Base-by-base conservation (phyloP, 2,329 filamentous ascomycete genomes). In the Rhynchosporium secalis region DNA sequence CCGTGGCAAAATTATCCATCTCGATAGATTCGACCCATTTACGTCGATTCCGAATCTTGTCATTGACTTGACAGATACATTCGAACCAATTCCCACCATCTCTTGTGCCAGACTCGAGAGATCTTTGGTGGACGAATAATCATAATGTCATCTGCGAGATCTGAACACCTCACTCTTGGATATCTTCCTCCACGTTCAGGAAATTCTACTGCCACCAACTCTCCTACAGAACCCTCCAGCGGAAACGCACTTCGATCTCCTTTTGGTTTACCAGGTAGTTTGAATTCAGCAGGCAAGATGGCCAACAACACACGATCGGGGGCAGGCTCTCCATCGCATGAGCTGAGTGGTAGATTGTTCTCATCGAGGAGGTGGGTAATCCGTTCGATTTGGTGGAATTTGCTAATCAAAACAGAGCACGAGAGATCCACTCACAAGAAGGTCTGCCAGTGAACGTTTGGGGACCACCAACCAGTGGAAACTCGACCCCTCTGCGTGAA, bases 391-490 rank as follows among this genome's bases (percentile, higher is more conserved):
- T 70, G 8, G 15, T 31, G 61, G 67, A 15, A 13, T 56, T 59
- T 60, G 29, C 62, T 52, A 58, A 65, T 58, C 28, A 38, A 43
- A 55, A 61, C 72, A 96, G 94, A 74, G 93, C 95, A 69, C 86
- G 95, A 76, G 95, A 99, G 77, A 97, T 98, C 66, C 94, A 98
- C 79, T 93, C 93, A 60, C 93, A 97, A 79, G 94, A 98, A 83
- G 93, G 93, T 57, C 83, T 96, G 56, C 79, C 81, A 74, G 77
- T 88, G 58, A 86, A 88, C 73, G 88, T 89, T 48, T 98, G 95
- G 95, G 92, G 95, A 10, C 94, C 95, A 68, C 94, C 95, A 55
- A 96, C 94, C 61, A 97, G 94, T 75, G 95, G 94, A 68, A 94
- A 96, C 76, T 97, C 94, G 26, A 97, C 94, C 47, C 95, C 95